Base-by-base conservation (phyloP, 2,329 filamentous ascomycete genomes). In the Fusarium luffae region DNA sequence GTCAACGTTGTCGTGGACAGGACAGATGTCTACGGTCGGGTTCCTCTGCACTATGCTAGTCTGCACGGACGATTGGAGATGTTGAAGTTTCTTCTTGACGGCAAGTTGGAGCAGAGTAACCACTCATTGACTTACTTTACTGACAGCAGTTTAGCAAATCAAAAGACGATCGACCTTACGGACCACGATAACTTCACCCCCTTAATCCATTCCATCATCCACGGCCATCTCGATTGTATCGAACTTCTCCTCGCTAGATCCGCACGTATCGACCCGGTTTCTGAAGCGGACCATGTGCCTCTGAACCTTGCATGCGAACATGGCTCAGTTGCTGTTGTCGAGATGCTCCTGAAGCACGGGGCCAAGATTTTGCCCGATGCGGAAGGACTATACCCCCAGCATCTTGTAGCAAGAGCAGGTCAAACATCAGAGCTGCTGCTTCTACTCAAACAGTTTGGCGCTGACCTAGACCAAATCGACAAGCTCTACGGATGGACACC, bases 161-260 rank as follows among this genome's bases (percentile, higher is more conserved):
- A 89, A 7, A 84, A 88, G 21, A 97, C 93, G 0, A 92, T 98
- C 65, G 90, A 98, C 77, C 84, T 92, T 42, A 94, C 94, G 77
- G 96, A 99, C 76, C 93, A 98, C 77, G 95, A 99, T 82, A 98
- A 97, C 80, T 99, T 97, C 79, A 98, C 95, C 0, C 94, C 96
- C 1, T 83, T 99, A 47, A 96, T 99, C 60, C 96, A 98, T 80
- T 92, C 93, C 44, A 98, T 98, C 68, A 94, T 97, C 55, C 94
- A 97, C 75, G 90, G 92, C 25, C 91, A 96, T 66, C 83, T 95
- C 21, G 86, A 89, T 50, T 97, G 93, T 77, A 94, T 97, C 4
- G 86, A 93, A 77, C 87, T 89, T 54, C 85, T 99, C 44, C 88
- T 99, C 23, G 85, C 87, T 28, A 89, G 88, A 73, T 91, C 92